These are phyloP conservation scores for Stevia rebaudiana DNA, from an alignment of 140 eudicot species.

Conservation along the genomic window DNA sequence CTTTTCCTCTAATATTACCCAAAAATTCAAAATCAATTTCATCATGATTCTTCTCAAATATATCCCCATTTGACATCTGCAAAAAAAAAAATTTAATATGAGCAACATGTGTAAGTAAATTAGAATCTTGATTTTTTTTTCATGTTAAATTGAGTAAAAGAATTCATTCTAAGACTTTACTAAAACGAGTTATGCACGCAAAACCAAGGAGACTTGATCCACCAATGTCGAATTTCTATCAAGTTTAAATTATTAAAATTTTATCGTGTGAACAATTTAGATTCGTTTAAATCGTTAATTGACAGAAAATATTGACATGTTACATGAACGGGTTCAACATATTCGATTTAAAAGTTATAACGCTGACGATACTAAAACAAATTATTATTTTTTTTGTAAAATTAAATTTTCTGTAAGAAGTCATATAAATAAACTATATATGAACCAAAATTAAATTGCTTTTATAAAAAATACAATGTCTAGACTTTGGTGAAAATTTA, in stretches of 20 bases:
- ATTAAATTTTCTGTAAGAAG: background rate
- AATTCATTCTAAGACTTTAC: background rate
- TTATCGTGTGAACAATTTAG: background rate
- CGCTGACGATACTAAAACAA: no score
- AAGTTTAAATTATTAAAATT: background rate
- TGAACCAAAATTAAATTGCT: background rate
- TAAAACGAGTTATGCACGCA: background rate
- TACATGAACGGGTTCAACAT: background rate
- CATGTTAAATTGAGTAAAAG: background rate
- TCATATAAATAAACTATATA: background rate
- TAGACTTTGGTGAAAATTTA: no score
- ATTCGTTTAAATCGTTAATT: no score
- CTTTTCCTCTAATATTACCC: constrained; percentile 90
- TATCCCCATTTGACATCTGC: constrained; percentile 94
- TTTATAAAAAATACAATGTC: background rate
- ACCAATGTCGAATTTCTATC: background rate
- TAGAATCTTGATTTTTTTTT: background rate
- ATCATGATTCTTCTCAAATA: constrained; percentile 72
- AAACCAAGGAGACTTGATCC: background rate
- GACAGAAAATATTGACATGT: background rate
- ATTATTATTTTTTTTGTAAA: background rate
- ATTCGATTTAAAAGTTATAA: background rate
- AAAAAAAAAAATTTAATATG: background rate
- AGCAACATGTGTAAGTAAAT: background rate
- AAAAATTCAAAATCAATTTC: constrained; percentile 88